Base-by-base conservation (phyloP, 345 rosid species). In the Hibiscus syriacus region DNA sequence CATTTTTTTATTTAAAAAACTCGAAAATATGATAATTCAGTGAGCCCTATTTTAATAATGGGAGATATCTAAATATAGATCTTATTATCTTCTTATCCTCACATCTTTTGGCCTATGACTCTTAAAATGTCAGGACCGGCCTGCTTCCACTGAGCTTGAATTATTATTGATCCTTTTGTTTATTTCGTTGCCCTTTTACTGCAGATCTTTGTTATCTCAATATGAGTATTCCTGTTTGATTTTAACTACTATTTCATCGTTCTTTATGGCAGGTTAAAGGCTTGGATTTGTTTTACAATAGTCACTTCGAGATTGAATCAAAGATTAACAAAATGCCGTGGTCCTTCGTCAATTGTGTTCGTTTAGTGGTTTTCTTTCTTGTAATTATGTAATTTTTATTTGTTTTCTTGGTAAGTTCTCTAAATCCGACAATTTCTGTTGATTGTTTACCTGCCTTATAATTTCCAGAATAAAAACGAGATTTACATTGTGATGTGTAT, bases 281-380 rank as follows among this genome's bases (percentile, higher is more conserved):
- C 62, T 76, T 38, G 41, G 60, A 23, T 62, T 52, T 3, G 4
- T 12, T 29, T 5, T 14, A n/a, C 7, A 39, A 38, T 29, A 70
- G 9, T 45, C 19, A 45, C n/a, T 64, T 76, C 26, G 60, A 67
- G 71, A 55, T 66, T 79, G 65, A 69, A 43, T 71, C 62, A 46
- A 69, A 67, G 66, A 71, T n/a, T 45, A 70, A 57, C 84, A 87
- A 85, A 80, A 91, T 91, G 97, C 88, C 91, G 59, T 83, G 96
- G 92, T 83, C 79, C 78, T 85, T 83, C 74, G 80, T 89, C 84
- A 83, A 85, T 67, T 82, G 79, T 64, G 83, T 85, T 60, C 90
- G 89, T 56, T 77, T 91, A 79, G 88, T 79, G 79, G 90, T 83
- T 72, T 91, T 91, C 76, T 88, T 87, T 67, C n/a, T 80, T 58